These are phyloP conservation scores for Raphidocelis subcapitata DNA, from an alignment of 139 green algal species.

Conservation along the genomic window DNA sequence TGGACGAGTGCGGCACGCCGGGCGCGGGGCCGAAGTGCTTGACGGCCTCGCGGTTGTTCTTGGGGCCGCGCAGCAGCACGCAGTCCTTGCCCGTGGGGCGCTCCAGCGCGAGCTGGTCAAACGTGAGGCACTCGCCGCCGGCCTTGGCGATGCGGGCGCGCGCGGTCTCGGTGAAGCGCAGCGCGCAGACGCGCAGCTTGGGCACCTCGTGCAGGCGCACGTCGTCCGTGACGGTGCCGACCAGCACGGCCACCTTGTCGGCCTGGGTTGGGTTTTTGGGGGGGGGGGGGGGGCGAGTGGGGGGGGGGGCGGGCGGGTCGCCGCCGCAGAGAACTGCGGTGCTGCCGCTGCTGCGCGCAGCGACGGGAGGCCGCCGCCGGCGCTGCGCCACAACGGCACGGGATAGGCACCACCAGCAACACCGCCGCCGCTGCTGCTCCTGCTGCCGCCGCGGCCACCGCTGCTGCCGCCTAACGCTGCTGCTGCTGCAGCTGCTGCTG, in stretches of 20 bases:
- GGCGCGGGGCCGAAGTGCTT: conserved; percentile 96
- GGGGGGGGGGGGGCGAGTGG: background rate
- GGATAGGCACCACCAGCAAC: too few relatives aligned
- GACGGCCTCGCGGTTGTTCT: conserved; percentile 92
- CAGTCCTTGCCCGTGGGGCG: conserved; percentile 89
- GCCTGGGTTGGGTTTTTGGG: too few relatives aligned
- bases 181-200: conserved; percentile 87
- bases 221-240: conserved; percentile 97
- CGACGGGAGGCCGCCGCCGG: too few relatives aligned
- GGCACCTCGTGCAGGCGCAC: conserved; percentile 89
- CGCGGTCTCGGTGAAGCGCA: conserved; percentile 97
- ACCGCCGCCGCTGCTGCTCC: too few relatives aligned
- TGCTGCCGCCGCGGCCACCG: too few relatives aligned
- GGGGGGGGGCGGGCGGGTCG: too few relatives aligned
- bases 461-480: too few relatives aligned
- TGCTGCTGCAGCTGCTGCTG: too few relatives aligned
- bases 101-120: conserved; percentile 97
- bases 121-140: conserved; percentile 96
- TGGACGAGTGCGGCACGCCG: conserved; percentile 81
- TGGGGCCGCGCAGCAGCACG: conserved; percentile 94
- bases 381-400: too few relatives aligned
- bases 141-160: conserved; percentile 96
- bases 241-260: conserved; percentile 91
- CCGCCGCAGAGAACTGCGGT: too few relatives aligned
- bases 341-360: too few relatives aligned